Base-by-base conservation (phyloP, 2,329 filamentous ascomycete species). In the Aspergillus nomiae region DNA sequence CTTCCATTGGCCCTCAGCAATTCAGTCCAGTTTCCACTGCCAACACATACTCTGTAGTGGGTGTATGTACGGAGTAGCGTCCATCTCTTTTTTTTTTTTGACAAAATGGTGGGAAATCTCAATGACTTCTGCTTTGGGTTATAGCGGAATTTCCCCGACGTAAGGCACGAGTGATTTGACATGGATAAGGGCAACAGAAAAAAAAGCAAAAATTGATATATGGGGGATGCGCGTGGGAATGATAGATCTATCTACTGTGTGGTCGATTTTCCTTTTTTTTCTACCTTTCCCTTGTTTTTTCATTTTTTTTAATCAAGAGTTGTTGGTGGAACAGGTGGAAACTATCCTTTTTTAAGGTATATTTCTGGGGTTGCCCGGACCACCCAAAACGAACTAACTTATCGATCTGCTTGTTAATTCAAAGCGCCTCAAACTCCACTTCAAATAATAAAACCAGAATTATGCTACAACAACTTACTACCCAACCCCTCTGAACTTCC, bases 361-460 rank as follows among this genome's bases (percentile, higher is more conserved):
- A 26, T 24, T 48, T 61, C 45, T 60, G 61, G 65, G 63, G 67
- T 69, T 69, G 65, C 68, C 68, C 67, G 63, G 68, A 70, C 63
- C 68, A 69, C 63, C 67, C 60, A 58, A 62, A 63, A 60, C 61
- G 62, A 53, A 64, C 62, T 64, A 56, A 64, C 62, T 54, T 58
- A 65, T 61, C 48, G 46, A 16, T 30, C 21, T 45, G 24, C 36
- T 26, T 46, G 30, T 41, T 51, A 57, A 57, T 21, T 38, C 34
- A 26, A 36, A 16, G 16, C 9, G 56, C 41, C 56, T 56, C 21
- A 54, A 63, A 58, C 55, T 65, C 63, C 60, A 65, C 58, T 62
- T 59, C 54, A 57, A 62, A 65, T 48, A 63, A 69, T 51, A 61
- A 43, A 36, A 62, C 46, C 50, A 53, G n/a, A 32, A 57, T 57